Evolutionary conservation across 495 filamentous ascomycete genomes (phyloP).

Genomic region (Penicillium maclennaniae): DNA sequence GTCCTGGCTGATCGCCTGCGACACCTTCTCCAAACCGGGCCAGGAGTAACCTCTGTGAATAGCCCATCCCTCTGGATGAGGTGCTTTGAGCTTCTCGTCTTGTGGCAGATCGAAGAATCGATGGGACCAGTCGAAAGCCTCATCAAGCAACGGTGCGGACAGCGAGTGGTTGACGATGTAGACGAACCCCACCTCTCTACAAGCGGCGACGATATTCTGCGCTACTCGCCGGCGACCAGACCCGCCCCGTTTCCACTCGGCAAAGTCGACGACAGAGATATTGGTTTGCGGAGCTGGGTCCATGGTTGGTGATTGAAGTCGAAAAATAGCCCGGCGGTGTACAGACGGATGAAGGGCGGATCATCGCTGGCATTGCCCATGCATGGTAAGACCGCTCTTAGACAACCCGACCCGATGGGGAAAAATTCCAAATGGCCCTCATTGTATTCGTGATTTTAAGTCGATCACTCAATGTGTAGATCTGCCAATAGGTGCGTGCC

Average conservation of each 20-base stretch:
- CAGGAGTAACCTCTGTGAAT: conserved; percentile 64
- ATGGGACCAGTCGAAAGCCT: conserved; percentile 53
- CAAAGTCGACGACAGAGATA: conserved; percentile 56
- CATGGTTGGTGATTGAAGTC: background rate
- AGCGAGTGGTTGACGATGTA: conserved; percentile 57
- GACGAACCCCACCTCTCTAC: conserved; percentile 55
- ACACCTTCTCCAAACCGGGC: conserved; percentile 62
- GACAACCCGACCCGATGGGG: background rate
- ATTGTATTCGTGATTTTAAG: background rate
- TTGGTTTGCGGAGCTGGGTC: conserved; percentile 1
- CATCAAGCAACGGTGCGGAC: conserved; percentile 39
- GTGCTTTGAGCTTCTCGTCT: conserved; percentile 51
- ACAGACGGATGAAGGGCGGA: background rate
- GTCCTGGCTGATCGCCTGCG: conserved; percentile 48
- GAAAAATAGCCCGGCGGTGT: background rate
- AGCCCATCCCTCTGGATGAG: conserved; percentile 55
- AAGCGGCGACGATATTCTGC: conserved; percentile 48
- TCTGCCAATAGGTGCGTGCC: no score
- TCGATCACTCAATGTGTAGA: background rate
- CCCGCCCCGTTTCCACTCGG: conserved; percentile 33
- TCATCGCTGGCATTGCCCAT: background rate
- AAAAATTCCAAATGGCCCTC: background rate
- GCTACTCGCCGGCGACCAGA: conserved; percentile 40
- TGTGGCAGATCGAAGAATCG: conserved; percentile 43
- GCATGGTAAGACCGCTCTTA: background rate